Evolutionary conservation across 2,329 filamentous ascomycete species (phyloP).

Genomic region (Pseudopithomyces chartarum): DNA sequence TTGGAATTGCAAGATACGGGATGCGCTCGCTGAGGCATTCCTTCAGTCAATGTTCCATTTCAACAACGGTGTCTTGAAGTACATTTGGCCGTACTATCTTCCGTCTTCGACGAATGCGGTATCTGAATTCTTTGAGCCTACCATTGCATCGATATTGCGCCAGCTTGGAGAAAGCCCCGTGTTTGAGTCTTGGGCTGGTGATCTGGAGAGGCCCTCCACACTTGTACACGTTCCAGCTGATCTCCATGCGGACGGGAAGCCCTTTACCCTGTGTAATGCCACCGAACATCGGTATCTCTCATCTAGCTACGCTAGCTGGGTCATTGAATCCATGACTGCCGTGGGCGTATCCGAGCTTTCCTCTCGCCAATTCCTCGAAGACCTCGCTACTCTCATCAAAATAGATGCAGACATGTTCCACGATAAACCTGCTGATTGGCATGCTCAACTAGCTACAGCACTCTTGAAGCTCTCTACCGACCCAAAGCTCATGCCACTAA

Average conservation of each 20-base stretch:
- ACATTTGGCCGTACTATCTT: conserved; percentile 10
- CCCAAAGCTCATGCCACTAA: not conserved
- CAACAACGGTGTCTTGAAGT: not conserved
- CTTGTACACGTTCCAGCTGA: not conserved
- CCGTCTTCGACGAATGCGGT: not conserved
- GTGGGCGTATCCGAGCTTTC: not conserved
- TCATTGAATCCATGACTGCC: not conserved
- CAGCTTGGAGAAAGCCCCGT: not conserved
- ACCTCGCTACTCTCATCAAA: not conserved
- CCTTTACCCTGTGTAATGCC: not conserved
- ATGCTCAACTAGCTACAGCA: not conserved
- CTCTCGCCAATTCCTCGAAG: not conserved
- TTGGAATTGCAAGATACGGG: not conserved
- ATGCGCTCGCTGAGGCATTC: not conserved
- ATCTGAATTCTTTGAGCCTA: conserved; percentile 5
- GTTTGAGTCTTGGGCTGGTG: not conserved
- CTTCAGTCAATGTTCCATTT: conserved; percentile 1
- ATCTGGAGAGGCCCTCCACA: not conserved
- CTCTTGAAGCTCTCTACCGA: conserved; percentile 1
- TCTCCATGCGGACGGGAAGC: not conserved
- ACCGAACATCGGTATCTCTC: conserved; percentile 2
- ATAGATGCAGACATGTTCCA: not conserved
- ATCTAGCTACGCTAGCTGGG: not conserved
- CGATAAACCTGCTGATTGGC: not conserved
- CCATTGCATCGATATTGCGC: not conserved